Percentiles rank a stretch among this genome's conserved stretches.
phyloP scores from a whole-genome alignment of 148 eudicot genomes.

The Chenopodium quinoa region DNA sequence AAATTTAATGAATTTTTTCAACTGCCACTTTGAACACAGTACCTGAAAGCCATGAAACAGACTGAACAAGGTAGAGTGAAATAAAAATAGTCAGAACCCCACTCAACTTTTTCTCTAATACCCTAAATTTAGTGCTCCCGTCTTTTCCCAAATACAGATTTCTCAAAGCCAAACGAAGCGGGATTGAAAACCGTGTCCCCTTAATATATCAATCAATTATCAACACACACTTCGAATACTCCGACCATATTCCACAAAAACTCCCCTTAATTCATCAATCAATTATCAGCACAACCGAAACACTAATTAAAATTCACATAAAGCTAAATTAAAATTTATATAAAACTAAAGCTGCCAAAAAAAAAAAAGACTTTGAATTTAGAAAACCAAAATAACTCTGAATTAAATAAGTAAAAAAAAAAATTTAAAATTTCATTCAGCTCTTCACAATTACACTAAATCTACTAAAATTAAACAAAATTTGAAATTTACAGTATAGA shows the following conservation, averaged over 20 bases:
- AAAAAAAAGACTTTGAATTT: no score
- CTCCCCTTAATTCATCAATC: not conserved
- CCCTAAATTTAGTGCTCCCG: not conserved
- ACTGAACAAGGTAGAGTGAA: not conserved
- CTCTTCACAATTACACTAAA: not conserved
- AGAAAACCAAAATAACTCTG: no score
- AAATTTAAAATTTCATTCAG: not conserved
- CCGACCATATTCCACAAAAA: not conserved
- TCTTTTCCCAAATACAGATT: no score
- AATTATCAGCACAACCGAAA: no score
- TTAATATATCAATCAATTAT: no score
- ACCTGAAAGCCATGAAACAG: not conserved
- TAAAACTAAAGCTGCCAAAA: not conserved
- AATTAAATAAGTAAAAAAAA: not conserved
- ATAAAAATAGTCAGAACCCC: not conserved
- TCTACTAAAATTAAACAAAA: not conserved
- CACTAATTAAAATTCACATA: no score
- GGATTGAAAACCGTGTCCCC: not conserved
- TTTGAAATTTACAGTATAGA: no score
- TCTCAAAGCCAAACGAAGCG: no score
- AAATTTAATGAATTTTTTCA: not conserved
- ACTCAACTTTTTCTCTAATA: not conserved
- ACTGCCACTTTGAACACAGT: not conserved
- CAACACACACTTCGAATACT: not conserved
- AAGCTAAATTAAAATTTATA: not conserved